Conservation (phyloP, 2,329 filamentous ascomycete species). For the Diplodia intermedia region DNA sequence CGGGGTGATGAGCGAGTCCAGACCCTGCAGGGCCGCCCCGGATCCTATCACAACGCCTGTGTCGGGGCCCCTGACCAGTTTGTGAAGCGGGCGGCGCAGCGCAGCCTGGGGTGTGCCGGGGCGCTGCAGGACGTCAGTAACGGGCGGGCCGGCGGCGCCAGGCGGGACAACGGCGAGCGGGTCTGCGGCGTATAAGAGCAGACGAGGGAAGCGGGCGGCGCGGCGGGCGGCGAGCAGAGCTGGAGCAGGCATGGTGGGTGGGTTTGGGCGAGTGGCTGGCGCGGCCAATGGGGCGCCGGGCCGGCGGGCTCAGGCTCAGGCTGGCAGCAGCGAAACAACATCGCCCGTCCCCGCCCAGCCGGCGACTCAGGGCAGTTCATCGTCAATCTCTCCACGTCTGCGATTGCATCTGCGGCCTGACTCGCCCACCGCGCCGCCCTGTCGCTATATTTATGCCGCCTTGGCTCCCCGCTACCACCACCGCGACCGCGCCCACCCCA, state of each 20-base stretch:
- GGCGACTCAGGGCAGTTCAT: constrained; percentile 6
- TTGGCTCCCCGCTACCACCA: constrained; percentile 11
- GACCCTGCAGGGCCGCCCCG: constrained; percentile 11
- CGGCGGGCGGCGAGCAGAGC: background rate
- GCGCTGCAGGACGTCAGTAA: constrained; percentile 6
- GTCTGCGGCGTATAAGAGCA: background rate
- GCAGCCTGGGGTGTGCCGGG: background rate
- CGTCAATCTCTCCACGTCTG: constrained; percentile 2
- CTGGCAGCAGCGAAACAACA: background rate
- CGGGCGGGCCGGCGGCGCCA: constrained; percentile 13
- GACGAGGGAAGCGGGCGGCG: background rate
- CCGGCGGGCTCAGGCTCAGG: background rate
- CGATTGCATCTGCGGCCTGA: constrained; percentile 12
- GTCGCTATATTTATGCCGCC: constrained; percentile 26
- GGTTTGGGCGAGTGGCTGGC: background rate
- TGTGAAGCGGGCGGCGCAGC: no score
- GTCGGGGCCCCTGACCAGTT: no score
- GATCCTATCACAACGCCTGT: no score
- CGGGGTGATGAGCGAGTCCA: background rate
- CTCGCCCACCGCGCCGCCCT: background rate
- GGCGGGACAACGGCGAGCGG: constrained; percentile 22
- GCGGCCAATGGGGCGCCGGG: background rate
- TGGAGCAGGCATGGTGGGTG: background rate
- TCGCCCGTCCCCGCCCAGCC: background rate
- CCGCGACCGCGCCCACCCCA: background rate